Conservation (phyloP, 768 basidiomycete genomes). For the Russula foetens region DNA sequence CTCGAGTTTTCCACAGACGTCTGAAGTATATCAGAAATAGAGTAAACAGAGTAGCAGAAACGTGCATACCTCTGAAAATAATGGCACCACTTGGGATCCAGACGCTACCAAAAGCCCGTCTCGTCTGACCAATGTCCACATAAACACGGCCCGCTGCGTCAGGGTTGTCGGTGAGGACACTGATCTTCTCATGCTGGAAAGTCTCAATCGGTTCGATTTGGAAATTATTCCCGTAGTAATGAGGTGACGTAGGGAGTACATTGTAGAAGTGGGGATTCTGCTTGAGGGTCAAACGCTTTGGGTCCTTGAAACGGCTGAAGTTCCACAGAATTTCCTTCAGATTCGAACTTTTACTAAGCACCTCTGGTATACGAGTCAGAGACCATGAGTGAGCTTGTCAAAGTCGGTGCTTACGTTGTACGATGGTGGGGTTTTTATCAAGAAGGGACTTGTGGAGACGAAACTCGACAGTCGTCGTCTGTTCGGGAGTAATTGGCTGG, state of each 20-base stretch:
- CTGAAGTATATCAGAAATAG: neutral
- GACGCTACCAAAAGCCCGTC: neutral
- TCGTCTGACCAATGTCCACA: neutral
- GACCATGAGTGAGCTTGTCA: neutral
- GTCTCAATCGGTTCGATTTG: neutral
- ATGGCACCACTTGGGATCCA: neutral
- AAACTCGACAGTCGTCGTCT: neutral
- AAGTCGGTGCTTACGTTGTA: neutral
- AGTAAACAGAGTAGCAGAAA: neutral
- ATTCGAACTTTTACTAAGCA: neutral
- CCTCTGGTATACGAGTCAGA: neutral
- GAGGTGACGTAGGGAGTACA: neutral
- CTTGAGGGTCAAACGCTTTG: too few relatives aligned
- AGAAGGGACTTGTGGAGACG: neutral
- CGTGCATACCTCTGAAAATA: slow-evolving; percentile 1
- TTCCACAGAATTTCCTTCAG: too few relatives aligned
- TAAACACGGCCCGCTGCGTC: neutral
- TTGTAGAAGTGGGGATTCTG: too few relatives aligned
- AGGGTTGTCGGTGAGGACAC: neutral
- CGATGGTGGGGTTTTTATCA: neutral
- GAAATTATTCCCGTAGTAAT: neutral
- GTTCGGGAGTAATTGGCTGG: neutral
- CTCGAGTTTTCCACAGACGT: neutral
- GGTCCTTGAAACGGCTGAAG: too few relatives aligned
- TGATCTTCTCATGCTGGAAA: neutral